Evolutionary conservation across 2,329 filamentous ascomycete species (phyloP).

Genomic region (Hymenoscyphus occultus): DNA sequence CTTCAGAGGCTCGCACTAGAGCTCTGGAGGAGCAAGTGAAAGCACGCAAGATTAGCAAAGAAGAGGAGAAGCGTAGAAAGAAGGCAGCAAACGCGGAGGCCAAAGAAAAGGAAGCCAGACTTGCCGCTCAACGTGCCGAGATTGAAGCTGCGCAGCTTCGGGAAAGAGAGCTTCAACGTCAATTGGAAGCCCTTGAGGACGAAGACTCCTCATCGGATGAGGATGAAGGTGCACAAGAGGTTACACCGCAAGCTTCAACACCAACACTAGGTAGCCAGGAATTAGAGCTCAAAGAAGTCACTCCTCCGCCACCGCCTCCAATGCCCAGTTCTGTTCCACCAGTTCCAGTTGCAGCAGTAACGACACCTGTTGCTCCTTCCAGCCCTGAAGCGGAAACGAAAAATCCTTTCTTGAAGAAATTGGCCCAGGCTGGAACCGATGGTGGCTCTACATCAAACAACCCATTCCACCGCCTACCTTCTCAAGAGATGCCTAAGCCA

Average conservation of each 20-base stretch:
- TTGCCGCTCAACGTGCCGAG: constrained; percentile 83
- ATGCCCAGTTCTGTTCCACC: constrained; percentile 53
- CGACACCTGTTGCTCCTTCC: constrained; percentile 37
- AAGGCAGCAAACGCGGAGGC: constrained; percentile 84
- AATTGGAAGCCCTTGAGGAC: constrained; percentile 73
- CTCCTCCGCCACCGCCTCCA: constrained; percentile 52
- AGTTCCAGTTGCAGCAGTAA: constrained; percentile 36
- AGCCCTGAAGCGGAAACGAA: constrained; percentile 63
- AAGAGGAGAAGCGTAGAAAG: constrained; percentile 90
- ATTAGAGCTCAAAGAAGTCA: constrained; percentile 49
- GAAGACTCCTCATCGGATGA: constrained; percentile 61
- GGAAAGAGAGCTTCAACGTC: constrained; percentile 83
- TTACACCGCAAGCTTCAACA: constrained; percentile 60
- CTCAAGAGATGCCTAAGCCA: constrained; percentile 51
- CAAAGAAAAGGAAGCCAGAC: constrained; percentile 81
- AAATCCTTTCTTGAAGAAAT: constrained; percentile 92
- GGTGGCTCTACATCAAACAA: constrained; percentile 64
- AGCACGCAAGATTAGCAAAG: constrained; percentile 90
- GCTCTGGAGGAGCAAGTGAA: constrained; percentile 92
- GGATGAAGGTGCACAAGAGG: constrained; percentile 72
- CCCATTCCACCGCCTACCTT: constrained; percentile 85
- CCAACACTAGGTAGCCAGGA: constrained; percentile 55
- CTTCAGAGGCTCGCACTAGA: constrained; percentile 76
- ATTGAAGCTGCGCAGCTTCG: constrained; percentile 88
- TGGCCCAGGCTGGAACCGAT: constrained; percentile 61